Conservation (phyloP, 768 basidiomycete genomes). For the Boletellus ananas region DNA sequence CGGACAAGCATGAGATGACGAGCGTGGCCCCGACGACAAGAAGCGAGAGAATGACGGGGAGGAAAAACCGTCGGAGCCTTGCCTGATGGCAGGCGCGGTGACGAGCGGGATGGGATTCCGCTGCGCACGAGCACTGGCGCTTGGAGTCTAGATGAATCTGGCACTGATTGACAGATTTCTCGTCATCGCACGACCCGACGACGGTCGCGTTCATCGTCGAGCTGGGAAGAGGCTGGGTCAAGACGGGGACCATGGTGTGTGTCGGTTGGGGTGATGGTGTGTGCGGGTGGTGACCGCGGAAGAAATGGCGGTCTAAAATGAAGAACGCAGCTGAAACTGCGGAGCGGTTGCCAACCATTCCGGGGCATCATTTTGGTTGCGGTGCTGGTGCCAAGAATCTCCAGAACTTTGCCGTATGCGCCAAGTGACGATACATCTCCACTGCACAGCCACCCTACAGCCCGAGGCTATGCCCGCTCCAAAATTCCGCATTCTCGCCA, state of each 20-base stretch:
- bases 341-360: no score
- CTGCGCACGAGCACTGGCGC: constrained; percentile 19
- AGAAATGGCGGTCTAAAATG: constrained; percentile 6
- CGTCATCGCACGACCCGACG: constrained; percentile 6
- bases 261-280: constrained; percentile 5
- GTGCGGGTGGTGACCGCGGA: constrained; percentile 6
- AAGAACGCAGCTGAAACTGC: background rate
- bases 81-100: constrained; percentile 33
- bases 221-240: constrained; percentile 24
- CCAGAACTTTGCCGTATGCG: no score
- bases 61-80: constrained; percentile 31
- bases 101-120: constrained; percentile 12
- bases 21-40: constrained; percentile 31
- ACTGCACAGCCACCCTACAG: no score
- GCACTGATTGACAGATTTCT: constrained; percentile 25
- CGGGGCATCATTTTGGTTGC: no score
- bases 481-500: no score
- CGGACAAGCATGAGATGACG: constrained; percentile 31
- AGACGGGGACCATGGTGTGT: constrained; percentile 17
- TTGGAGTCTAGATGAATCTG: constrained; percentile 18
- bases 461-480: no score
- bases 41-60: constrained; percentile 33
- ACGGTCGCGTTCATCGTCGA: constrained; percentile 19
- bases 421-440: no score
- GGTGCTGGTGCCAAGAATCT: no score